Conservation (phyloP, 1,284 basidiomycete genomes). For the Pterulicium gracile region DNA sequence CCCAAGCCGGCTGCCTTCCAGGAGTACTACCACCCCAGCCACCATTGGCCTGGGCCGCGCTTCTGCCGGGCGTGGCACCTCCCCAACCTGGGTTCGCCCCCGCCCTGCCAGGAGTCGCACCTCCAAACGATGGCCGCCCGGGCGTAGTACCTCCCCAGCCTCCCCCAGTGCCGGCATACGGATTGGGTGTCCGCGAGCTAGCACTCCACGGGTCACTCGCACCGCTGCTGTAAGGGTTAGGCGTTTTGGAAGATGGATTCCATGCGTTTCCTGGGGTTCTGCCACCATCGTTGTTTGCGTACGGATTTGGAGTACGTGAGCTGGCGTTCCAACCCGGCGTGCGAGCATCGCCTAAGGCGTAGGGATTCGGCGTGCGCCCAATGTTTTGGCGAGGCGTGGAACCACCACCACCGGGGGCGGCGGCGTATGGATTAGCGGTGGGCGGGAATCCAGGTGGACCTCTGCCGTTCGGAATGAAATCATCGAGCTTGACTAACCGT, state of each 20-base stretch:
- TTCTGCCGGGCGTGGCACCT: slow-evolving; percentile 25
- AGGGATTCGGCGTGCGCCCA: slow-evolving; percentile 51
- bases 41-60: slow-evolving; percentile 14
- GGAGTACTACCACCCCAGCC: slow-evolving; percentile 16
- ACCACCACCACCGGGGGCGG: slow-evolving; percentile 20
- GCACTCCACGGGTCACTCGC: slow-evolving; percentile 45
- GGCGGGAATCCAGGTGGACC: slow-evolving; percentile 15
- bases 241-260: slow-evolving; percentile 42
- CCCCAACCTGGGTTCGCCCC: slow-evolving; percentile 24
- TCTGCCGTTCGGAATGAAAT: slow-evolving; percentile 15
- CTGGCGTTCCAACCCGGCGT: slow-evolving; percentile 57
- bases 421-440: slow-evolving; percentile 34
- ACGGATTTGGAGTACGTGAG: slow-evolving; percentile 64
- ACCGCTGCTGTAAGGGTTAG: slow-evolving; percentile 47
- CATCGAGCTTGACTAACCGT: slow-evolving; percentile 34
- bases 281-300: slow-evolving; percentile 34
- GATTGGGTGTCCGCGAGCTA: slow-evolving; percentile 50
- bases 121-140: slow-evolving; percentile 19
- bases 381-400: slow-evolving; percentile 27
- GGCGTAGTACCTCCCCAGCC: slow-evolving; percentile 29
- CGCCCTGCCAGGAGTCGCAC: slow-evolving; percentile 15
- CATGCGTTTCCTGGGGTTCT: slow-evolving; percentile 41
- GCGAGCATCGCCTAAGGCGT: slow-evolving; percentile 37
- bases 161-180: slow-evolving; percentile 26
- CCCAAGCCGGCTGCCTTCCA: slow-evolving; percentile 26